These are phyloP conservation scores for Teunomyces barrocoloradensis DNA, from an alignment of 805 yeast genomes.

Conservation along the genomic window DNA sequence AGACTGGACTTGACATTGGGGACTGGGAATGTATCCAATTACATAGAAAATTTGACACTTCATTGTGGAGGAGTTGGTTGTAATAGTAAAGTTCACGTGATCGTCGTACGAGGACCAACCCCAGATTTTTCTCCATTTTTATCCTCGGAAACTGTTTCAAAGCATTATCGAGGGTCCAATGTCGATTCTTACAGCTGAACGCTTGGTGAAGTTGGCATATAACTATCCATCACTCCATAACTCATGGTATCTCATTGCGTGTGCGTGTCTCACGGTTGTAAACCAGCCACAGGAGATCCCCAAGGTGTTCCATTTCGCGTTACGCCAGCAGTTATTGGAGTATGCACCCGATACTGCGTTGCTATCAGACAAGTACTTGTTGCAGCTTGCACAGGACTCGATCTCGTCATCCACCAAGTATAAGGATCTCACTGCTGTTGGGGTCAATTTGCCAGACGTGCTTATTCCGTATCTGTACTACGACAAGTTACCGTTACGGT, in stretches of 20 bases:
- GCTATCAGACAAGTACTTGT: conserved; percentile 31
- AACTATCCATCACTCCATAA: conserved; percentile 52
- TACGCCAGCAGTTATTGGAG: conserved; percentile 43
- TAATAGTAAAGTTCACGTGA: neutral
- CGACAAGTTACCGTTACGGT: conserved; percentile 36
- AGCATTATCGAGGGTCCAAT: neutral
- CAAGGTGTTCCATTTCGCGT: conserved; percentile 66
- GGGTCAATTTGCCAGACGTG: conserved; percentile 41
- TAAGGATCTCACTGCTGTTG: conserved; percentile 38
- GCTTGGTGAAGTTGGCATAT: conserved; percentile 52
- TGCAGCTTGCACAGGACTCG: conserved; percentile 39
- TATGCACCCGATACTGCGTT: conserved; percentile 20
- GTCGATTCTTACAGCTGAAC: conserved; percentile 46
- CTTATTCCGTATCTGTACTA: conserved; percentile 38
- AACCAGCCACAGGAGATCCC: conserved; percentile 84
- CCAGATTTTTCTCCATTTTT: conserved; percentile 3
- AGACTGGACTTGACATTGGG: no score
- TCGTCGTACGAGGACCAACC: neutral
- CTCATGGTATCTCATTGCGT: conserved; percentile 77
- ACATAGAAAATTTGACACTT: no score
- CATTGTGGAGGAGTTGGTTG: no score
- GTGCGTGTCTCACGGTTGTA: conserved; percentile 77
- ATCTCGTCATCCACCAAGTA: conserved; percentile 37
- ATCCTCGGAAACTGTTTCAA: neutral
- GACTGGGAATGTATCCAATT: neutral